A percentile compares a stretch with the other conserved stretches of the same genome.
Conservation (phyloP, 768 basidiomycete species). For the Trametes punicea region DNA sequence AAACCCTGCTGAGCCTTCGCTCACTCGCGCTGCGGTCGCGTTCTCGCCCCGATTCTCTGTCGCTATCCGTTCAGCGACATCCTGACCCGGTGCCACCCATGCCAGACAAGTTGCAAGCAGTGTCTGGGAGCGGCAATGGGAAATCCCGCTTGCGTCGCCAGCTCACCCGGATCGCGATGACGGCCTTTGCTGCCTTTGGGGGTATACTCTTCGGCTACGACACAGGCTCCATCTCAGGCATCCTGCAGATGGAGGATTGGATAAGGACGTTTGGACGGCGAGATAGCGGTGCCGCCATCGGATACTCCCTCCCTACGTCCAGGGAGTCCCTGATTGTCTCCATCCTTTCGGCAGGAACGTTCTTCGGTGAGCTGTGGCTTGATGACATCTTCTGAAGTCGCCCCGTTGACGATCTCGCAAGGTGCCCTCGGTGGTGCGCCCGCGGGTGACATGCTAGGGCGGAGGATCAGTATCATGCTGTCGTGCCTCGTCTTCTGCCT, state of each 20-base stretch:
- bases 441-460: slow-evolving; percentile 52
- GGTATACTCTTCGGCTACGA: slow-evolving; percentile 61
- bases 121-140: too few relatives aligned
- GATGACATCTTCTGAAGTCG: too few relatives aligned
- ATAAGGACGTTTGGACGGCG: slow-evolving; percentile 46
- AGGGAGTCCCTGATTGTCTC: slow-evolving; percentile 51
- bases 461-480: slow-evolving; percentile 44
- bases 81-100: too few relatives aligned
- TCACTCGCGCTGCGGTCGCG: too few relatives aligned
- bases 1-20: too few relatives aligned
- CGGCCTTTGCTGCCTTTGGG: slow-evolving; percentile 36
- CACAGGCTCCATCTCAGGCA: slow-evolving; percentile 77
- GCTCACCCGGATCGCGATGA: slow-evolving; percentile 34
- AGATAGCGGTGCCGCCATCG: slow-evolving; percentile 2
- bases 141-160: slow-evolving; percentile 1
- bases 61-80: too few relatives aligned
- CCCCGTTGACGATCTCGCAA: slow-evolving; percentile 6
- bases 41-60: too few relatives aligned
- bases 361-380: slow-evolving; percentile 46
- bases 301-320: slow-evolving; percentile 38
- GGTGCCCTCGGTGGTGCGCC: slow-evolving; percentile 53
- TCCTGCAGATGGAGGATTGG: slow-evolving; percentile 62
- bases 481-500: slow-evolving; percentile 49
- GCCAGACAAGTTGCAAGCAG: too few relatives aligned
- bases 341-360: slow-evolving; percentile 84